These are phyloP conservation scores for Paracorniculantispora psalliotae DNA, from an alignment of 2,329 filamentous ascomycete genomes.

Conservation along the genomic window DNA sequence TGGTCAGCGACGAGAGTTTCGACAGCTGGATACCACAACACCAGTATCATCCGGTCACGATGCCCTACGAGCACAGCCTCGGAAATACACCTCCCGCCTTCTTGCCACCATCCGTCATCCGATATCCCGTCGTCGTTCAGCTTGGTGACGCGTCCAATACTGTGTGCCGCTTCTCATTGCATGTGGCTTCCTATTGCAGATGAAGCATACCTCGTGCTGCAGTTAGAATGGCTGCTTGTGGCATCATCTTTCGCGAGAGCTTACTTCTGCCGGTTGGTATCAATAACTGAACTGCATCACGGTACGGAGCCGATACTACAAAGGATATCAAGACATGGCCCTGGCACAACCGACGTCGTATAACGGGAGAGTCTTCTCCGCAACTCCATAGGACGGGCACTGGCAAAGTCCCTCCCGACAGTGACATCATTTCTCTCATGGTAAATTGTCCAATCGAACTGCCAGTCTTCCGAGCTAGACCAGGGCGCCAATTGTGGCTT, in stretches of 20 bases:
- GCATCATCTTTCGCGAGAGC: neutral
- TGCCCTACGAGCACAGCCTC: neutral
- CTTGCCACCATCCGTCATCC: neutral
- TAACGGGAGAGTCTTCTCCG: neutral
- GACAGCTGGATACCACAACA: no score
- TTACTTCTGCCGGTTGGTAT: no score
- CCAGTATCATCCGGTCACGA: neutral
- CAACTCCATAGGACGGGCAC: neutral
- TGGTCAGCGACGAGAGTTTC: no score
- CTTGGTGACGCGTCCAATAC: neutral
- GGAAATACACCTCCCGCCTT: no score
- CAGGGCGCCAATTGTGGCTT: neutral
- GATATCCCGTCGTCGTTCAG: neutral
- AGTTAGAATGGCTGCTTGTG: neutral
- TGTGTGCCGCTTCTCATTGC: neutral
- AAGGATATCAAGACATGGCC: neutral
- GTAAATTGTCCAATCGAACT: neutral
- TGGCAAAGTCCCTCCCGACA: neutral
- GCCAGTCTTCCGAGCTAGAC: neutral
- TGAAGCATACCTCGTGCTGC: neutral
- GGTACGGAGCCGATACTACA: no score
- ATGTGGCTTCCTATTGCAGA: neutral
- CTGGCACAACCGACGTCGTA: neutral
- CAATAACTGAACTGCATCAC: no score
- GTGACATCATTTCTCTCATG: neutral